Percentiles rank a stretch among this genome's conserved stretches.
Conservation (phyloP, 345 rosid species). For the Gossypium stocksii region DNA sequence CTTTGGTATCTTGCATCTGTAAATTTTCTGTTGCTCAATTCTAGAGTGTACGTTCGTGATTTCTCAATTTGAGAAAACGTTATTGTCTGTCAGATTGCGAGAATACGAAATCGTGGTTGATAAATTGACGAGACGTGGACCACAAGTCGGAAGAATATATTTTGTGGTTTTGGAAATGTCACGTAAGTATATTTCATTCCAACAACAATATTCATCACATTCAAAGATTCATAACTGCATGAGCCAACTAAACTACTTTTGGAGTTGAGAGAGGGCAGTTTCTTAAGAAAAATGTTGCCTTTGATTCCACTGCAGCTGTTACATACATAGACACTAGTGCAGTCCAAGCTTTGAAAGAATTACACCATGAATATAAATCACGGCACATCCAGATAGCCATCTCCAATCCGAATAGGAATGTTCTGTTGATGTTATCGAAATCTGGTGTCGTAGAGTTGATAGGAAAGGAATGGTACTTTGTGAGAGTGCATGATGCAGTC, state of each 20-base stretch:
- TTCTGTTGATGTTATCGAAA: constrained; percentile 66
- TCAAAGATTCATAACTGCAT: too few relatives aligned
- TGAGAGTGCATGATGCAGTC: constrained; percentile 90
- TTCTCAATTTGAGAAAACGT: background rate
- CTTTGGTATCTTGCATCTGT: constrained; percentile 1
- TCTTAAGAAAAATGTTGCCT: background rate
- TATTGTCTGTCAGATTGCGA: constrained; percentile 56
- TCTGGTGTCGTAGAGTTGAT: constrained; percentile 71
- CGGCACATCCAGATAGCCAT: constrained; percentile 78
- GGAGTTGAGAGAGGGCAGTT: background rate
- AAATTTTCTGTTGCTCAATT: background rate
- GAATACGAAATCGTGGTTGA: constrained; percentile 85
- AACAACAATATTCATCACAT: background rate
- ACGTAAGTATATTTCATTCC: constrained; percentile 48
- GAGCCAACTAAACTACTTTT: too few relatives aligned
- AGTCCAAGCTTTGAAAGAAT: constrained; percentile 87
- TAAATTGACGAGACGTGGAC: constrained; percentile 67
- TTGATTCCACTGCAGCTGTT: constrained; percentile 51
- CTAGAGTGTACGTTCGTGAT: background rate
- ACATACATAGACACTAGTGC: constrained; percentile 88
- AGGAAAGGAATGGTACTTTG: constrained; percentile 93
- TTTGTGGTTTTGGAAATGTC: constrained; percentile 93
- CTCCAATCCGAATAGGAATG: constrained; percentile 82
- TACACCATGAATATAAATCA: constrained; percentile 81
- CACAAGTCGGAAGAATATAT: constrained; percentile 72